A percentile compares a stretch with the other conserved stretches of the same genome.
phyloP scores from a whole-genome alignment of 352 stramenopile genomes.

The Phytophthora uliginosa region DNA sequence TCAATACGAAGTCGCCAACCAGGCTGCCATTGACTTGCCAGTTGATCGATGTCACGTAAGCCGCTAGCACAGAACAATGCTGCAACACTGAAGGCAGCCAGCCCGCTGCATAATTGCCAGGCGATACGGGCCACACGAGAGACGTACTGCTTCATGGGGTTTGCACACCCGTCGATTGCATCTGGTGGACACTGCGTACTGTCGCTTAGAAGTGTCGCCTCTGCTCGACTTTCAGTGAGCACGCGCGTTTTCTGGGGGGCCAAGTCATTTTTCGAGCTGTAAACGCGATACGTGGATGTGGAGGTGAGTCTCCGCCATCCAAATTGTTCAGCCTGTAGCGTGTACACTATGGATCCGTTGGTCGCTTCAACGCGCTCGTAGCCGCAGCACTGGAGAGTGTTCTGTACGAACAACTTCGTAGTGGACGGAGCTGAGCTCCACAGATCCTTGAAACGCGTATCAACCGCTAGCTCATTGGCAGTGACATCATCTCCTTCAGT shows the following conservation, averaged over 20 bases:
- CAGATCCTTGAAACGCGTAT: constrained; percentile 32
- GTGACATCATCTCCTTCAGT: not conserved
- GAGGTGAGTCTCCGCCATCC: constrained; percentile 41
- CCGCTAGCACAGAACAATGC: constrained; percentile 24
- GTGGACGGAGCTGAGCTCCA: constrained; percentile 41
- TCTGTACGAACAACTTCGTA: constrained; percentile 62
- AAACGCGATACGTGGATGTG: constrained; percentile 29
- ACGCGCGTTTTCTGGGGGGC: constrained; percentile 5
- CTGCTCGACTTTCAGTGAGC: constrained; percentile 26
- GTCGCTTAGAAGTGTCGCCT: constrained; percentile 5
- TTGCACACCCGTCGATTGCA: constrained; percentile 33
- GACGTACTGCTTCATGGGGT: constrained; percentile 47
- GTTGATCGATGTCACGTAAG: constrained; percentile 9
- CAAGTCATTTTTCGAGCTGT: constrained; percentile 13
- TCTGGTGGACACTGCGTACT: constrained; percentile 13
- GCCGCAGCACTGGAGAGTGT: constrained; percentile 59
- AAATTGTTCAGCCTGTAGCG: constrained; percentile 37
- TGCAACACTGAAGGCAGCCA: constrained; percentile 26
- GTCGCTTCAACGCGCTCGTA: constrained; percentile 37
- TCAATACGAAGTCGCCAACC: constrained; percentile 27
- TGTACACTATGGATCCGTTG: constrained; percentile 51
- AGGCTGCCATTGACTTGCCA: constrained; percentile 24
- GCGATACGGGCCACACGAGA: constrained; percentile 27
- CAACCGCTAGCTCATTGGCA: constrained; percentile 9
- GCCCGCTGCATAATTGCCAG: constrained; percentile 30